These are phyloP conservation scores for Pseudogymnoascus destructans DNA, from an alignment of 2,329 filamentous ascomycete species.

Conservation along the genomic window DNA sequence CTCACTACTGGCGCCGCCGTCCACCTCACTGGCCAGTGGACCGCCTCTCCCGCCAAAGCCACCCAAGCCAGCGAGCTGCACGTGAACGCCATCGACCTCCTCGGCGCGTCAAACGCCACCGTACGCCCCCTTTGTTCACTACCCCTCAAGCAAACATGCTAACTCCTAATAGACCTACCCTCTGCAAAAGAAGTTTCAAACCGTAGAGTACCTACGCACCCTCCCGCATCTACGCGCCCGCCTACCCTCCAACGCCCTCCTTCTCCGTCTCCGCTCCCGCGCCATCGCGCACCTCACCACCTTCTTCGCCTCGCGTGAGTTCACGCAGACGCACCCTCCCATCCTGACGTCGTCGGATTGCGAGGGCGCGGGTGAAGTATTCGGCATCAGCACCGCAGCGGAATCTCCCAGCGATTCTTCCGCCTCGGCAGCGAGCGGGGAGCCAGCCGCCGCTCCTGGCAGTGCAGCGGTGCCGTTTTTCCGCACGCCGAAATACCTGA, in stretches of 20 bases:
- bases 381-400: constrained; percentile 45
- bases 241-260: constrained; percentile 64
- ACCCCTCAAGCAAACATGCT: background rate
- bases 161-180: constrained; percentile 57
- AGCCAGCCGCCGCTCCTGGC: constrained; percentile 30
- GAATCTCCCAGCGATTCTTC: constrained; percentile 22
- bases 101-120: constrained; percentile 68
- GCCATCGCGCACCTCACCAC: constrained; percentile 57
- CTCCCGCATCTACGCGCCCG: constrained; percentile 78
- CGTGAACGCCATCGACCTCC: constrained; percentile 51
- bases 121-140: constrained; percentile 36
- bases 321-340: constrained; percentile 78
- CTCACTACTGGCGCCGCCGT: constrained; percentile 73
- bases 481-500: constrained; percentile 77
- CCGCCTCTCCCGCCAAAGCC: constrained; percentile 49
- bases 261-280: constrained; percentile 74
- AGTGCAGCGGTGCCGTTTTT: constrained; percentile 49
- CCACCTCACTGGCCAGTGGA: constrained; percentile 65
- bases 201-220: constrained; percentile 73
- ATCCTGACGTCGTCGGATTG: constrained; percentile 95
- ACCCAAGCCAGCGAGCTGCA: constrained; percentile 71
- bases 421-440: background rate
- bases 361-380: constrained; percentile 91
- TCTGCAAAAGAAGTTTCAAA: constrained; percentile 93
- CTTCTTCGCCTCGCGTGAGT: constrained; percentile 60